Percentiles rank a stretch among this genome's conserved stretches.
These are phyloP conservation scores for Lodderomyces beijingensis DNA, from an alignment of 1,139 yeast species.

Conservation along the genomic window DNA sequence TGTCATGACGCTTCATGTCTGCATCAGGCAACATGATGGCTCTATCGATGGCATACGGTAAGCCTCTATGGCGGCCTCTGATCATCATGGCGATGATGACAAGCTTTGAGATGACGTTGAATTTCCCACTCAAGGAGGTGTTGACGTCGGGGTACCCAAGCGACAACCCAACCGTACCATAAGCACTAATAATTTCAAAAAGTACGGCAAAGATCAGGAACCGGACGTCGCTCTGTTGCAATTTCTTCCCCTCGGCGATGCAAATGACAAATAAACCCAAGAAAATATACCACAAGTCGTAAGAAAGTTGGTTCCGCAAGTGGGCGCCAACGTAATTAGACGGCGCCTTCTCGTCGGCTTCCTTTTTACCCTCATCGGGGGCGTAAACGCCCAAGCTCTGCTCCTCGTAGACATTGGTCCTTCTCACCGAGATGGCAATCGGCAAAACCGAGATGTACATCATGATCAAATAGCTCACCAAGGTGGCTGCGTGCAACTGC, in stretches of 20 bases:
- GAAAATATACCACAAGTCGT: conserved; percentile 92
- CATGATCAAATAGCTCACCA: conserved; percentile 91
- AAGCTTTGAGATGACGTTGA: conserved; percentile 70
- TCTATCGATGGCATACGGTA: conserved; percentile 89
- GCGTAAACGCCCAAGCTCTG: conserved; percentile 85
- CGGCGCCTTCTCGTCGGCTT: conserved; percentile 33
- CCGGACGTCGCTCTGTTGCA: conserved; percentile 41
- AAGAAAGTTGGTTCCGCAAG: conserved; percentile 84
- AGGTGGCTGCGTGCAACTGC: conserved; percentile 80
- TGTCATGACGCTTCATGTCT: conserved; percentile 63
- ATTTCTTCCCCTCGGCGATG: conserved; percentile 70
- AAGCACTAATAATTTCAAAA: conserved; percentile 91
- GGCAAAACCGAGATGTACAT: conserved; percentile 98
- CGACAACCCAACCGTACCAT: conserved; percentile 92
- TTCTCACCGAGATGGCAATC: conserved; percentile 88
- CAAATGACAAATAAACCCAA: conserved; percentile 83
- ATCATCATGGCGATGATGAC: conserved; percentile 86
- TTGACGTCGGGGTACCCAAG: conserved; percentile 69
- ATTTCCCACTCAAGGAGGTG: conserved; percentile 71
- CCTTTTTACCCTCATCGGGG: conserved; percentile 24
- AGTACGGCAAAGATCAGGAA: conserved; percentile 70
- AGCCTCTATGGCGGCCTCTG: conserved; percentile 95
- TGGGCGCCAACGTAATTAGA: conserved; percentile 80
- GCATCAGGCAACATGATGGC: conserved; percentile 87
- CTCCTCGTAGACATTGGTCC: conserved; percentile 96